Percentiles rank a stretch among this genome's conserved stretches.
Conservation (phyloP, 2,329 filamentous ascomycete genomes). For the Verticillium albo-atrum region DNA sequence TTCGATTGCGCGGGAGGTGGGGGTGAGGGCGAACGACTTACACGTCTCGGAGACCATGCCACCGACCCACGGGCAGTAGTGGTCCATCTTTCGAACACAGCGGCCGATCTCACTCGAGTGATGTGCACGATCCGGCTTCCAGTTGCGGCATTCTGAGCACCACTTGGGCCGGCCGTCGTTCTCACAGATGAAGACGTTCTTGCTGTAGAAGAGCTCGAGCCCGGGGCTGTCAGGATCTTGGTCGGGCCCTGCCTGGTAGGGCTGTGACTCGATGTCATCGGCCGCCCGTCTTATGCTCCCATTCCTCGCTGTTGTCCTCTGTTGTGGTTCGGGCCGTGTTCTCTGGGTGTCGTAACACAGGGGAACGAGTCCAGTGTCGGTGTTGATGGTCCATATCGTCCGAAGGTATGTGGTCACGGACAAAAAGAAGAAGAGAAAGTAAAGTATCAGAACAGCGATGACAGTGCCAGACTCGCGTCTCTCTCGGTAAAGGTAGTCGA, state of each 20-base stretch:
- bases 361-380: constrained; percentile 70
- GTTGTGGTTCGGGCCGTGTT: constrained; percentile 1
- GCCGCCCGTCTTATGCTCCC: constrained; percentile 16
- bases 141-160: constrained; percentile 79
- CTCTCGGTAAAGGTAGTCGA: constrained; percentile 62
- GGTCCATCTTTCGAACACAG: constrained; percentile 88
- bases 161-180: constrained; percentile 78
- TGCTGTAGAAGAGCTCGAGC: constrained; percentile 73
- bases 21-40: constrained; percentile 31
- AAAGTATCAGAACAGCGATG: constrained; percentile 66
- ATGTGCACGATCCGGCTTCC: constrained; percentile 84
- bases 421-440: constrained; percentile 66
- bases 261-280: constrained; percentile 26
- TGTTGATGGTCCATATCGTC: constrained; percentile 61
- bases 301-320: constrained; percentile 17
- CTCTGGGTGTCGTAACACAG: constrained; percentile 34
- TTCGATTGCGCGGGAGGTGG: no score
- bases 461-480: constrained; percentile 50
- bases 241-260: constrained; percentile 33
- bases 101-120: constrained; percentile 79
- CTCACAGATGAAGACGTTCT: constrained; percentile 81
- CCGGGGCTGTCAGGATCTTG: constrained; percentile 58
- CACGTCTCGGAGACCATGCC: constrained; percentile 82
- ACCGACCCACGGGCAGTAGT: constrained; percentile 96
- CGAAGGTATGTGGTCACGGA: constrained; percentile 67